phyloP scores from a whole-genome alignment of 441 rosid species.

The Raphanus hybrid region DNA sequence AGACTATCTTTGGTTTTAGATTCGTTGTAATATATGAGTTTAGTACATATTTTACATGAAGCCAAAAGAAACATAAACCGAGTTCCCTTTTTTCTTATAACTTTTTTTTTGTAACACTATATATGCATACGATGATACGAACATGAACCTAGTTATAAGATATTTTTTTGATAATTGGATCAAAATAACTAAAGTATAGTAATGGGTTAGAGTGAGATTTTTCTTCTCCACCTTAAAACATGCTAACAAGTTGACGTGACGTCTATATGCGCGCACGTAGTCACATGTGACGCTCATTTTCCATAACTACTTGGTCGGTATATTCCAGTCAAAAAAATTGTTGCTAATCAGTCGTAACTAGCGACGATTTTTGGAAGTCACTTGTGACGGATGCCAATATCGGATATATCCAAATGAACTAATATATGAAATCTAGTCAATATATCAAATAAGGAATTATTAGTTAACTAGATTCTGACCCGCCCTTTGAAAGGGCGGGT shows the following conservation, averaged over 20 bases:
- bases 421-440: neutral
- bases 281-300: slow-evolving; percentile 3
- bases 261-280: no score
- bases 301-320: neutral
- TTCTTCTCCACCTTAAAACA: slow-evolving; percentile 1
- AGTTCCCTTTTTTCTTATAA: neutral
- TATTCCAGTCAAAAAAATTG: neutral
- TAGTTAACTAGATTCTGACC: no score
- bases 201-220: neutral
- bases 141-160: neutral
- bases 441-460: neutral
- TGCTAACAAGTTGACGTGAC: neutral
- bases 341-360: neutral
- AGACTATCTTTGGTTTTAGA: neutral
- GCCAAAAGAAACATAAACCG: neutral
- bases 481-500: no score
- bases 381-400: neutral
- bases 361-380: neutral
- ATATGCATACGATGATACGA: no score
- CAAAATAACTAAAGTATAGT: neutral
- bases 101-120: no score
- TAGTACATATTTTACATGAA: neutral
- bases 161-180: no score
- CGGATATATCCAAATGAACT: neutral
- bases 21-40: neutral